phyloP scores from a whole-genome alignment of 2,329 filamentous ascomycete species.

The Alternaria postmessia region DNA sequence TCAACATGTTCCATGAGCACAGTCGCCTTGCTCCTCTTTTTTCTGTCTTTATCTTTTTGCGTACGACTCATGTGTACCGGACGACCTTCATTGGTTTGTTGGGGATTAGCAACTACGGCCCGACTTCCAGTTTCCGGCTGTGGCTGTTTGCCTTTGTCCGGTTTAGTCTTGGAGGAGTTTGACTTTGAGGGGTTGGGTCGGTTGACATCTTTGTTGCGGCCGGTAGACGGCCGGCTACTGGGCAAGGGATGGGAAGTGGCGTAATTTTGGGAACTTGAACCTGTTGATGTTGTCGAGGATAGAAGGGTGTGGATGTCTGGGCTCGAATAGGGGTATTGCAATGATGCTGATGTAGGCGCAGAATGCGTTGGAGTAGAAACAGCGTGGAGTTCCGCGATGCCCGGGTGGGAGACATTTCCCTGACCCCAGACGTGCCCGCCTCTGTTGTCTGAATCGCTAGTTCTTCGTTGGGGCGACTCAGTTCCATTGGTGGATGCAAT shows the following conservation, averaged over 20 bases:
- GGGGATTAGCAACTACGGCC: constrained; percentile 18
- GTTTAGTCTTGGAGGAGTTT: constrained; percentile 1
- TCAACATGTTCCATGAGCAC: constrained; percentile 87
- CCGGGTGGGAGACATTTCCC: constrained; percentile 20
- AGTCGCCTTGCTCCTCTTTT: constrained; percentile 78
- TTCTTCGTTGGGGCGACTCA: constrained; percentile 9
- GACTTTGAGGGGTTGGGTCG: constrained; percentile 5
- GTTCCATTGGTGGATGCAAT: background rate
- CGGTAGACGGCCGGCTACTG: constrained; percentile 13
- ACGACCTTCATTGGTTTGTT: constrained; percentile 46
- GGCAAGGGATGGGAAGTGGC: background rate
- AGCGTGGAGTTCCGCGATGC: constrained; percentile 31
- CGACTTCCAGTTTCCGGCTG: constrained; percentile 23
- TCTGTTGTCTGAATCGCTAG: constrained; percentile 23
- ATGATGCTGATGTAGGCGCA: constrained; percentile 24
- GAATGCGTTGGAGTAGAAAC: constrained; percentile 30
- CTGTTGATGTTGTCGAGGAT: background rate
- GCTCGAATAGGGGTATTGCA: constrained; percentile 13
- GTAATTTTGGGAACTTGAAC: constrained; percentile 8
- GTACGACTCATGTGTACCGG: constrained; percentile 70
- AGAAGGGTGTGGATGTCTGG: constrained; percentile 16
- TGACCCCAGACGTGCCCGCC: constrained; percentile 17
- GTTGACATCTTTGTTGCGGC: constrained; percentile 2
- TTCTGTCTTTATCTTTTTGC: constrained; percentile 84
- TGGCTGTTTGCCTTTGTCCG: constrained; percentile 4